Evolutionary conservation across 208 protist species (phyloP).

Genomic region (Leishmania gerbilli): DNA sequence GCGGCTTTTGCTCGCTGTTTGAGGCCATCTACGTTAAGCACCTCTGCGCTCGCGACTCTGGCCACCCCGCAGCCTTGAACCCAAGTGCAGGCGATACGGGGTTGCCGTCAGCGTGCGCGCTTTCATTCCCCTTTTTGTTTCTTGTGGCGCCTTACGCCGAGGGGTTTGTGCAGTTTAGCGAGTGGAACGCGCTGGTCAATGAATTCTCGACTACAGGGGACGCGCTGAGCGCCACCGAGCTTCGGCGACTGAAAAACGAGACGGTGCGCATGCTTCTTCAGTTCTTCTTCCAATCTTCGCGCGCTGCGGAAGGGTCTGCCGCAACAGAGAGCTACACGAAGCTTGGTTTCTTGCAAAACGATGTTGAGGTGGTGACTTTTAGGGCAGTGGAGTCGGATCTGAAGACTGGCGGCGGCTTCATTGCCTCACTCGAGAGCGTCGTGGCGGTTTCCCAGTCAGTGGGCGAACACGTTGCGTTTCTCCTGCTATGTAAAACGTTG

Average conservation of each 20-base stretch:
- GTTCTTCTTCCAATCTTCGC: constrained; percentile 52
- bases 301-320: constrained; percentile 12
- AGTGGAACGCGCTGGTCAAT: constrained; percentile 30
- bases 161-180: constrained; percentile 60
- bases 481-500: constrained; percentile 30
- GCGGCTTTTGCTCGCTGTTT: constrained; percentile 69
- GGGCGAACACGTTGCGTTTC: constrained; percentile 4
- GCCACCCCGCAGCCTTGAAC: constrained; percentile 11
- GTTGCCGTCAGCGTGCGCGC: constrained; percentile 17
- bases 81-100: not conserved
- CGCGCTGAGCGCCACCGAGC: constrained; percentile 21
- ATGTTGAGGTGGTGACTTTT: constrained; percentile 59
- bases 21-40: constrained; percentile 67
- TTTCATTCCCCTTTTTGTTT: constrained; percentile 80
- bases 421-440: constrained; percentile 14
- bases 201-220: constrained; percentile 21
- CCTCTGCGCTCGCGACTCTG: constrained; percentile 14
- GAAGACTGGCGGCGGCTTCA: not conserved
- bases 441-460: not conserved
- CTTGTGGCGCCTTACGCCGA: constrained; percentile 70
- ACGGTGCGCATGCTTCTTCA: constrained; percentile 41
- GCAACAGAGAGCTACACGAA: constrained; percentile 17
- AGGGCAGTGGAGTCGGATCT: constrained; percentile 36
- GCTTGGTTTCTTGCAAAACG: constrained; percentile 39
- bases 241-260: constrained; percentile 22